phyloP scores from a whole-genome alignment of 495 filamentous ascomycete genomes.

The Filosporella fistucella region DNA sequence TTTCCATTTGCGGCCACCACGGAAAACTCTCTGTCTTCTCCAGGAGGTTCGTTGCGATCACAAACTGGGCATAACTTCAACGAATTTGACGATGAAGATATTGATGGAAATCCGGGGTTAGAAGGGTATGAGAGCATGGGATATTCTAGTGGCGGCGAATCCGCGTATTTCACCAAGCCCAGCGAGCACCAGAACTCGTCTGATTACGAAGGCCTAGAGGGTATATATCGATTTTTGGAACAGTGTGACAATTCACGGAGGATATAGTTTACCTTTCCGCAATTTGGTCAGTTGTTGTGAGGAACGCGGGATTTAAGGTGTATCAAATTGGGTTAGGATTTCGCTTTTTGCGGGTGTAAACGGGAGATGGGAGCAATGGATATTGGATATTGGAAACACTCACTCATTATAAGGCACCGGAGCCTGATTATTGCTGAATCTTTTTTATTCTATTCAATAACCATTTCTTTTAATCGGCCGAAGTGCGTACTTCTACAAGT shows the following conservation, averaged over 20 bases:
- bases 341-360: too few species aligned
- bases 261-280: slow-evolving; percentile 14
- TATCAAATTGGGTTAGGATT: too few species aligned
- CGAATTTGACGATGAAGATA: slow-evolving; percentile 34
- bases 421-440: too few species aligned
- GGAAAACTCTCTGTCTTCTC: slow-evolving; percentile 38
- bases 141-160: slow-evolving; percentile 49
- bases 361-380: too few species aligned
- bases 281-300: too few species aligned
- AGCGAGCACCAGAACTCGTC: slow-evolving; percentile 35
- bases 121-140: slow-evolving; percentile 46
- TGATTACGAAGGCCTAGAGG: slow-evolving; percentile 75
- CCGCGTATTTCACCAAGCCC: slow-evolving; percentile 36
- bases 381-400: too few species aligned
- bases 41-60: slow-evolving; percentile 40
- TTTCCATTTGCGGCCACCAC: slow-evolving; percentile 81
- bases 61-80: slow-evolving; percentile 24
- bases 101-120: slow-evolving; percentile 44
- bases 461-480: too few species aligned
- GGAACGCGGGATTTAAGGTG: too few species aligned
- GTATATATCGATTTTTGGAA: slow-evolving; percentile 82
- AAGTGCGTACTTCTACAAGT: too few species aligned
- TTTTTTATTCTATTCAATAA: too few species aligned
- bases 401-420: too few species aligned
- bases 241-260: slow-evolving; percentile 68